These are phyloP conservation scores for Cenococcum geophilum DNA, from an alignment of 495 filamentous ascomycete genomes.

Conservation along the genomic window DNA sequence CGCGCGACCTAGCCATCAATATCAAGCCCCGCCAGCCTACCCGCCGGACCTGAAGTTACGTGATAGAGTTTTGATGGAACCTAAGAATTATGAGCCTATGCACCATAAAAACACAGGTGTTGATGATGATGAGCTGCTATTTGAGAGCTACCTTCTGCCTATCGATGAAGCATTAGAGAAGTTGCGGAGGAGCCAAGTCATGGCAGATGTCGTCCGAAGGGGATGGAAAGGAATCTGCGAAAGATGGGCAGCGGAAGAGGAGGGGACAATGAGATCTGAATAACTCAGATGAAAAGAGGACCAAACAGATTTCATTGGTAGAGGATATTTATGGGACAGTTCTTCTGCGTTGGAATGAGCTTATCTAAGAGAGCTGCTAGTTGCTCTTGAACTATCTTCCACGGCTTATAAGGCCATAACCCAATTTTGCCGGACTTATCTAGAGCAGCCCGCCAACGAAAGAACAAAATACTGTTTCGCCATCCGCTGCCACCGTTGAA, in stretches of 20 bases:
- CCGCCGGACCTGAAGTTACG: constrained; percentile 35
- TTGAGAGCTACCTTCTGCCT: constrained; percentile 40
- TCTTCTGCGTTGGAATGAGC: too few relatives aligned
- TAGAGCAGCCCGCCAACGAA: too few relatives aligned
- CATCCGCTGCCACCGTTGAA: too few relatives aligned
- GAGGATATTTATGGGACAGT: not conserved
- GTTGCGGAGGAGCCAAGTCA: constrained; percentile 31
- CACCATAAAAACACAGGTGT: constrained; percentile 43
- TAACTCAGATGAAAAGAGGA: not conserved
- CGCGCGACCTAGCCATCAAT: constrained; percentile 18
- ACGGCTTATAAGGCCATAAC: too few relatives aligned
- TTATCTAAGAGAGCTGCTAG: too few relatives aligned
- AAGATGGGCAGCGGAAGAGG: constrained; percentile 11
- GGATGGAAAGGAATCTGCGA: constrained; percentile 41
- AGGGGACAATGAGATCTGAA: not conserved
- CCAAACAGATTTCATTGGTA: not conserved
- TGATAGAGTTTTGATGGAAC: constrained; percentile 39
- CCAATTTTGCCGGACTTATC: too few relatives aligned
- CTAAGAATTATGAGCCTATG: constrained; percentile 39
- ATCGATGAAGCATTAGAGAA: constrained; percentile 41
- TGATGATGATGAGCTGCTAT: constrained; percentile 43
- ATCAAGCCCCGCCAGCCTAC: constrained; percentile 33
- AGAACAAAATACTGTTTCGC: too few relatives aligned
- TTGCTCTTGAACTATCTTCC: too few relatives aligned
- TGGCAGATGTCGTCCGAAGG: constrained; percentile 35